Evolutionary conservation across 2,329 filamentous ascomycete genomes (phyloP), one percentile per base, ranked within the genome.

Genomic region (Calonectria ilicicola): DNA sequence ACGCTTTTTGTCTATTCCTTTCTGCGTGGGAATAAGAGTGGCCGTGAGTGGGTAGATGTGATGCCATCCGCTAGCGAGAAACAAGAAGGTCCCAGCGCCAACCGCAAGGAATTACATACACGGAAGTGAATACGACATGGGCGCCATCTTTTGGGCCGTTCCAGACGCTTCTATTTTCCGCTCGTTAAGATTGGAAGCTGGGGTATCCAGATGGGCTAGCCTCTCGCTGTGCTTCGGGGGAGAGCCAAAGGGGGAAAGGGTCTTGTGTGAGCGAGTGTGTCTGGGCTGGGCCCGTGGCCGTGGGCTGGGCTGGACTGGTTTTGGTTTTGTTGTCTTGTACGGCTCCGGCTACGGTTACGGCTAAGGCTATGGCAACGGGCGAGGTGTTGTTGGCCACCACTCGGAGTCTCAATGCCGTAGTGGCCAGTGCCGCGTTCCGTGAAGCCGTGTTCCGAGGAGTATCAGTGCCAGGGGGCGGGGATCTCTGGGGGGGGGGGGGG

Each of bases 121-220:
- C 53, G 53, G 66, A 68, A 68, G 40, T 27, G 21, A 63, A 68
- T 68, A 68, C 66, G 66, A 63, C 49, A 44, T 56, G 42, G 53
- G 65, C 53, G 35, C 21, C 60, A 46, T 60, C 53, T 68, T 68
- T 63, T 53, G 53, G 56, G 42, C 38, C 53, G 66, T 68, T 63
- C 53, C n/a, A 60, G 66, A 63, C 56, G 53, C 29, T 62, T 68
- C 66, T 63, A 32, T 62, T 56, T 56, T 49, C 51, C 56, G 38
- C 40, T 32, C 49, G 23, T 67, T n/a, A 32, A 67, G 65, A 67
- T 67, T 60, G 26, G 21, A 60, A 53, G 64, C 46, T 32, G 46
- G 38, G 64, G 64, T 66, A 29, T 63, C 58, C 29, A 46, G 58
- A 63, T 63, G 58, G 58, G 40, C 58, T 63, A 63, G 58, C 58